Evolutionary conservation across 2,329 filamentous ascomycete genomes (phyloP).

Genomic region (Aspergillus hiratsukae): DNA sequence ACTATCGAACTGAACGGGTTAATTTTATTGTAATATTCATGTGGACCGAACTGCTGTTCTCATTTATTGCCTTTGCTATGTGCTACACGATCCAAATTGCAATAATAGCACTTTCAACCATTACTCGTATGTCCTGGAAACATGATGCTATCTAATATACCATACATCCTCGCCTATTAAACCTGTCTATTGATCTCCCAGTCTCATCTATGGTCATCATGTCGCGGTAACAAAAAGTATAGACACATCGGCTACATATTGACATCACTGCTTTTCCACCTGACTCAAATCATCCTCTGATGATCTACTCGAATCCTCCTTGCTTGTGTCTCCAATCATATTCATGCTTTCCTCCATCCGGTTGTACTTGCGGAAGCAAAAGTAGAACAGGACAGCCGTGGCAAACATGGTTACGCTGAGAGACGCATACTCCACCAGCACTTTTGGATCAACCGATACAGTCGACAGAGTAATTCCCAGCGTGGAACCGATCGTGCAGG

Average conservation of each 20-base stretch:
- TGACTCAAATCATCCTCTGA: background rate
- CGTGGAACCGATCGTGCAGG: conserved; percentile 6
- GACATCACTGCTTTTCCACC: background rate
- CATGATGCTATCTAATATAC: too few species aligned
- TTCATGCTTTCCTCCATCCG: conserved; percentile 14
- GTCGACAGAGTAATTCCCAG: conserved; percentile 11
- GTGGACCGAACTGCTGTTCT: too few species aligned
- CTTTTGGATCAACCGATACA: conserved; percentile 8
- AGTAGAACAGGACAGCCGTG: conserved; percentile 5
- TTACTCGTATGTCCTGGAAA: too few species aligned
- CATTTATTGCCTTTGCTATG: too few species aligned
- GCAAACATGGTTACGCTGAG: conserved; percentile 8
- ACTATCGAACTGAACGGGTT: too few species aligned
- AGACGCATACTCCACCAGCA: conserved; percentile 10
- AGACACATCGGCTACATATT: background rate
- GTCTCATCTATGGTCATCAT: too few species aligned
- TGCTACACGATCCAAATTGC: too few species aligned
- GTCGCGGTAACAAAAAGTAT: background rate
- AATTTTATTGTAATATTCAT: too few species aligned
- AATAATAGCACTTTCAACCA: too few species aligned
- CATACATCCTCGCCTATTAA: too few species aligned
- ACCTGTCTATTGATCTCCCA: background rate
- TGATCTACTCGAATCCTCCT: background rate
- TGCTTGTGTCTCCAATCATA: background rate
- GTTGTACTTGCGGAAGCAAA: conserved; percentile 12